Base-by-base conservation (phyloP, 371 early-diverging fungal genomes). In the Circinella umbellata region DNA sequence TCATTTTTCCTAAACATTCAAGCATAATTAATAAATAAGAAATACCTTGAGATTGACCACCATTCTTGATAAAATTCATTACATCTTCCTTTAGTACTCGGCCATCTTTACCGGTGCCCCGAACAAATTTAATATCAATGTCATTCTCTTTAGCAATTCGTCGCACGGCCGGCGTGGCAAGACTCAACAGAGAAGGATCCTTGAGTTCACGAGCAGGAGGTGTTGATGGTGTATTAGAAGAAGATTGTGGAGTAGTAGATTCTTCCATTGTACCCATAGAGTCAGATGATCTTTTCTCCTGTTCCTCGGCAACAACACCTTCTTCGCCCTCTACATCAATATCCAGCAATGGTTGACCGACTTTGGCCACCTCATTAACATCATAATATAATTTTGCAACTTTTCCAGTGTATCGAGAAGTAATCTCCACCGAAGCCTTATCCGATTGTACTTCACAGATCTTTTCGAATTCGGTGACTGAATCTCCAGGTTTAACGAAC, bases 351-450 rank as follows among this genome's bases (percentile, higher is more conserved):
- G 98, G 94, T 15, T 85, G 75, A n/a, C 99, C 99, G 10, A 98
- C 98, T 70, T 86, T 88, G 65, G 98, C 99, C 84, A 97, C 94
- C 42, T 94, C 96, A 70, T 96, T 96, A 15, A 90, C 86, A 36
- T 88, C 83, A 80, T 97, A 92, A 77, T 96, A 85, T 7, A 99
- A 82, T 72, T 91, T 90, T 34, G 74, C 78, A 37, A 99, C 82
- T n/a, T 84, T 88, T 51, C 99, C 99, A 64, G 95, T 90, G 75
- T 88, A 99, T 15, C 98, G 90, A 13, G 96, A 96, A 11, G 99
- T 94, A 79, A 99, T 98, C 77, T 99, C 98, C 17, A 97, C 98
- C 1, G 99, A 94, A 8, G 99, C 99, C 87, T 99, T 99, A 81
- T 99, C 99, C 8, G 94, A 94, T 73, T 98, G 98, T 15, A 99